Base-by-base conservation (phyloP, 441 rosid species). In the California macrophylla region DNA sequence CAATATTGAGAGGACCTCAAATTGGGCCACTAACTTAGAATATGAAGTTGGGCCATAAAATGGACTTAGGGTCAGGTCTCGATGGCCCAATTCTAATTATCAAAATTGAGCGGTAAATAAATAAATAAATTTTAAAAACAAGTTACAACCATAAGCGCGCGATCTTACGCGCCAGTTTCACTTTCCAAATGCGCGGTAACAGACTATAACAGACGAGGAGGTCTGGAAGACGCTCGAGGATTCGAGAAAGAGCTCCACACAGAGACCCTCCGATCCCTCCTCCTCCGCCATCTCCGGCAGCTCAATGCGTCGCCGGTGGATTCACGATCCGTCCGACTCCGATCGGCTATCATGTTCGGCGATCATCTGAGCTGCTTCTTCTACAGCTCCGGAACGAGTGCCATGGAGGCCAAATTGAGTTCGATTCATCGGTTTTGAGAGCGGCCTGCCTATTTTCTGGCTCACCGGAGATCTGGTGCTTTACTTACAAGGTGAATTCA, bases 301-400 rank as follows among this genome's bases (percentile, higher is more conserved):
- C 15, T 24, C 29, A 2, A 30, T 21, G 61, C 52, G 4, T 69
- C 71, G 1, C 38, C 25, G 28, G 62, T 78, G 16, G 83, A 81
- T 66, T 75, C 71, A 65, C 2, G 77, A 79, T 15, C 42, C 38
- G 50, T 8, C 34, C 24, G 67, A 8, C 62, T 65, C 66, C 56
- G 58, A 71, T 50, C 72, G 45, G 2, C 82, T 71, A 58, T 77
- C 68, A 70, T 85, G 21, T 78, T 83, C 71, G 75, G 77, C 58
- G 86, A 81, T 66, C 81, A 81, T 50, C 76, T 83, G n/a, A 66
- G 78, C 12, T 82, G 85, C 66, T 82, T 82, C 82, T 83, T 85
- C 47, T 79, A 71, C 79, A 77, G 87, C 76, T 78, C 84, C 24
- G 84, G 85, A 18, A 79, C 83, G 18, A 79, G 81, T 71, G 71